Evolutionary conservation across 116 monocot species (phyloP).

Genomic region (Iris pallida): DNA sequence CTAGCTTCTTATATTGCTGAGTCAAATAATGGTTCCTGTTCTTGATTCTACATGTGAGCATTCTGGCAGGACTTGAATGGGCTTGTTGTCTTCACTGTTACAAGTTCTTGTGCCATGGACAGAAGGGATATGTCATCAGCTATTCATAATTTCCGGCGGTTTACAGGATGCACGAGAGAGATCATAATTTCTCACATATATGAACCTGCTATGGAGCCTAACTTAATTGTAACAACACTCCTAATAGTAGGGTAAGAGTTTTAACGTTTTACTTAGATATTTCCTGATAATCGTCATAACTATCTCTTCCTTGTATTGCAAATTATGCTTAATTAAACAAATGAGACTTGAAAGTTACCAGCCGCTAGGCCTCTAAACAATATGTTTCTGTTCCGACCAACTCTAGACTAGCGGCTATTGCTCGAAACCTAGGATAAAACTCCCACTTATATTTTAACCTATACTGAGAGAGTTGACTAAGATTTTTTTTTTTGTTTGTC

Average conservation of each 20-base stretch:
- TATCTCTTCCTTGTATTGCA: neutral
- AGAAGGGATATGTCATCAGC: conserved; percentile 35
- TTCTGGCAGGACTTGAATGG: conserved; percentile 42
- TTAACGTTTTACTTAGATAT: neutral
- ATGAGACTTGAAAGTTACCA: too few relatives aligned
- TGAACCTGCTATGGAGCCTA: conserved; percentile 64
- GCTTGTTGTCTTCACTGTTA: conserved; percentile 42
- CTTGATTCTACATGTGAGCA: neutral
- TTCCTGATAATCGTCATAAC: neutral
- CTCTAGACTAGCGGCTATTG: too few relatives aligned
- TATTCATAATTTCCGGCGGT: conserved; percentile 41
- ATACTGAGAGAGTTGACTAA: too few relatives aligned
- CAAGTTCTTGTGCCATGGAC: conserved; percentile 44
- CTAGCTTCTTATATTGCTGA: neutral
- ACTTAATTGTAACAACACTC: conserved; percentile 47
- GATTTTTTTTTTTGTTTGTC: too few relatives aligned
- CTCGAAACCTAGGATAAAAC: too few relatives aligned
- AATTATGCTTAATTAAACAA: too few relatives aligned
- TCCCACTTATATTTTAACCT: too few relatives aligned
- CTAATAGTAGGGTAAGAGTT: conserved; percentile 62
- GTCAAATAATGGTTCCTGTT: neutral
- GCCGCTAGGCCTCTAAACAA: too few relatives aligned
- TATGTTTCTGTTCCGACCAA: too few relatives aligned
- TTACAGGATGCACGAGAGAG: conserved; percentile 43
- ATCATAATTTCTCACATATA: conserved; percentile 54